A percentile compares a stretch with the other conserved stretches of the same genome.
phyloP scores from a whole-genome alignment of 768 basidiomycete genomes.

The Lactarius indigo region DNA sequence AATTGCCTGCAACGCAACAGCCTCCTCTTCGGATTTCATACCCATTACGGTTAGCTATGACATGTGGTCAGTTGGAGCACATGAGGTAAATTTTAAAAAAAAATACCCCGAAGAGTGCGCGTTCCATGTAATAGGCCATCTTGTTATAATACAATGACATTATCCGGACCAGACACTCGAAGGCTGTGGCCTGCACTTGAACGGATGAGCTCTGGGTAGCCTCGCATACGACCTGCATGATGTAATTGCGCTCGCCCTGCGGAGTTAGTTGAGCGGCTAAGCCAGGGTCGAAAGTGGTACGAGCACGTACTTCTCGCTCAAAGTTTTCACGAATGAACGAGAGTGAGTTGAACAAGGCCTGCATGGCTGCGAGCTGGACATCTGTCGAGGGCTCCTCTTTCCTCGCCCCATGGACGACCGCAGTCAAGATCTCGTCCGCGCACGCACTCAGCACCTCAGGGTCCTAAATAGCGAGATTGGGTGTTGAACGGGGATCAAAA shows the following conservation, averaged over 20 bases:
- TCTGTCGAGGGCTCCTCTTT: conserved; percentile 91
- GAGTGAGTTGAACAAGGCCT: conserved; percentile 90
- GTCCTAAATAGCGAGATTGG: conserved; percentile 53
- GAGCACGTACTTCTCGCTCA: conserved; percentile 78
- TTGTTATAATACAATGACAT: conserved; percentile 99
- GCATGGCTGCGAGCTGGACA: conserved; percentile 90
- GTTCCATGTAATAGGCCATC: conserved; percentile 99
- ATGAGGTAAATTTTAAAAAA: neutral
- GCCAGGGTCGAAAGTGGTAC: conserved; percentile 2
- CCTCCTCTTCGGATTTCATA: conserved; percentile 91
- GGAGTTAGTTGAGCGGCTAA: conserved; percentile 11
- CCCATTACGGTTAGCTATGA: conserved; percentile 89
- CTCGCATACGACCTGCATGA: conserved; percentile 99
- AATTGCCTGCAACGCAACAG: conserved; percentile 92
- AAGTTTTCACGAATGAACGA: conserved; percentile 99
- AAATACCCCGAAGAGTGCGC: conserved; percentile 89
- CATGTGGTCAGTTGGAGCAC: conserved; percentile 12
- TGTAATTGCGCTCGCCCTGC: conserved; percentile 98
- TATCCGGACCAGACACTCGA: conserved; percentile 92
- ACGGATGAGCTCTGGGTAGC: conserved; percentile 84
- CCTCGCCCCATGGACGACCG: conserved; percentile 95
- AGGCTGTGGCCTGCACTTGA: conserved; percentile 90
- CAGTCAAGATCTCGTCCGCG: conserved; percentile 96
- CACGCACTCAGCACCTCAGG: conserved; percentile 85
- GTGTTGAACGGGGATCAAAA: neutral